phyloP scores from a whole-genome alignment of 176 grass and related monocot species.

The Triticum monococcum region DNA sequence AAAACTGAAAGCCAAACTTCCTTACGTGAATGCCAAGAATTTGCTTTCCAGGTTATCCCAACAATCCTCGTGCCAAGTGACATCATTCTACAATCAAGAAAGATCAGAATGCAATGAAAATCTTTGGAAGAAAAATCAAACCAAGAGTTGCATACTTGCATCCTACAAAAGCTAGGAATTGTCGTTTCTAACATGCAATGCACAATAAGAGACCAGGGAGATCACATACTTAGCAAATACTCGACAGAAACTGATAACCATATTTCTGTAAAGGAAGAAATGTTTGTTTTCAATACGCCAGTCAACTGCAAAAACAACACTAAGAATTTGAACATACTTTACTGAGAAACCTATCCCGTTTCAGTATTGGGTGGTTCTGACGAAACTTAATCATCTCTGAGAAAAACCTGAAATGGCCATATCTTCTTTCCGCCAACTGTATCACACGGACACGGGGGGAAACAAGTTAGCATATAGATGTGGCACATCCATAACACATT shows the following conservation, averaged over 20 bases:
- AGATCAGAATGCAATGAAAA: constrained; percentile 16
- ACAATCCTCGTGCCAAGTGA: constrained; percentile 86
- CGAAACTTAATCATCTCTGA: constrained; percentile 94
- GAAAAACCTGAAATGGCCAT: constrained; percentile 85
- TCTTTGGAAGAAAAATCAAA: constrained; percentile 6
- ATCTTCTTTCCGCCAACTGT: constrained; percentile 77
- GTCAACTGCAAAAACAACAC: neutral
- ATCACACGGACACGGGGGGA: neutral
- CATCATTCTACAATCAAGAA: constrained; percentile 72
- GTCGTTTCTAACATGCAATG: neutral
- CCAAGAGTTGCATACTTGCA: neutral
- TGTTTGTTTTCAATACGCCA: neutral
- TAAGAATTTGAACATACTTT: constrained; percentile 53
- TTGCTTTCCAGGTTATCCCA: constrained; percentile 92
- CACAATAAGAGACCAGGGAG: neutral
- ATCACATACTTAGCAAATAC: neutral
- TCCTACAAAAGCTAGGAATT: constrained; percentile 24
- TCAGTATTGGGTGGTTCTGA: constrained; percentile 64
- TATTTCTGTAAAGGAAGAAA: neutral
- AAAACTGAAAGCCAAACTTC: constrained; percentile 10
- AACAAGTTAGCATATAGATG: constrained; percentile 26
- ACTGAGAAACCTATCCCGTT: constrained; percentile 65
- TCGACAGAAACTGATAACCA: neutral
- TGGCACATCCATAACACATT: neutral
- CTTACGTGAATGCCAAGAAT: constrained; percentile 98